Evolutionary conservation across 2,329 filamentous ascomycete species (phyloP).

Genomic region (Diaporthe sp.): DNA sequence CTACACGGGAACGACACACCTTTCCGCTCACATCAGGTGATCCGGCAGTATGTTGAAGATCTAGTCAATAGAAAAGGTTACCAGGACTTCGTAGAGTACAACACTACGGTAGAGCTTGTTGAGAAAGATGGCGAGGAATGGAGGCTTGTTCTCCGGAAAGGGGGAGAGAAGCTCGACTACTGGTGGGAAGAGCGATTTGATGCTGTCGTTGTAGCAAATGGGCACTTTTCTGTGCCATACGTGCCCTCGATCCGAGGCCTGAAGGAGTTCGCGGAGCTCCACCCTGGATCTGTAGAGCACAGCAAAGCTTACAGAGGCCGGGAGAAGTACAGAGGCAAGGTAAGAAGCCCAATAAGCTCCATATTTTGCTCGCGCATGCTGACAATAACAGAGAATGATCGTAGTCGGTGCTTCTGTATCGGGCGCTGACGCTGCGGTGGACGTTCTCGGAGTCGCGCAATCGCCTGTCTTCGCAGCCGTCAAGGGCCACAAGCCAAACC

Average conservation of each 20-base stretch:
- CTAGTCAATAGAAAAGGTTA: conserved; percentile 68
- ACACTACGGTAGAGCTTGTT: conserved; percentile 72
- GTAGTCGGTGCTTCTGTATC: conserved; percentile 76
- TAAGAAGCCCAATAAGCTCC: no score
- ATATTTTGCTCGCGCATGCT: not conserved
- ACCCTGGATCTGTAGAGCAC: conserved; percentile 65
- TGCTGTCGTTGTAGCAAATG: conserved; percentile 71
- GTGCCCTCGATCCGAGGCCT: conserved; percentile 65
- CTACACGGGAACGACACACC: conserved; percentile 70
- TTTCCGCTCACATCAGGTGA: conserved; percentile 71
- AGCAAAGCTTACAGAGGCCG: conserved; percentile 66
- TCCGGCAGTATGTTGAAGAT: conserved; percentile 66
- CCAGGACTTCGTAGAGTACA: conserved; percentile 64
- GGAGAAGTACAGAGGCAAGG: conserved; percentile 60
- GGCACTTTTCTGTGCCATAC: conserved; percentile 72
- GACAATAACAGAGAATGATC: conserved; percentile 63
- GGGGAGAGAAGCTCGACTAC: conserved; percentile 59
- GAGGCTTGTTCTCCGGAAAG: conserved; percentile 64
- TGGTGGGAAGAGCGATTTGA: conserved; percentile 77
- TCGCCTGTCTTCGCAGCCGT: conserved; percentile 65
- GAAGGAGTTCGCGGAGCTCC: conserved; percentile 57
- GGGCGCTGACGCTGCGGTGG: conserved; percentile 71
- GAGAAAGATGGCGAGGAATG: conserved; percentile 65
- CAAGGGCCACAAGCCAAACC: conserved; percentile 61
- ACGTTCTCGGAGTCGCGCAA: conserved; percentile 60